Evolutionary conservation across 2,329 filamentous ascomycete genomes (phyloP), one percentile per base, ranked within the genome.

Genomic region (Cordyceps militaris): DNA sequence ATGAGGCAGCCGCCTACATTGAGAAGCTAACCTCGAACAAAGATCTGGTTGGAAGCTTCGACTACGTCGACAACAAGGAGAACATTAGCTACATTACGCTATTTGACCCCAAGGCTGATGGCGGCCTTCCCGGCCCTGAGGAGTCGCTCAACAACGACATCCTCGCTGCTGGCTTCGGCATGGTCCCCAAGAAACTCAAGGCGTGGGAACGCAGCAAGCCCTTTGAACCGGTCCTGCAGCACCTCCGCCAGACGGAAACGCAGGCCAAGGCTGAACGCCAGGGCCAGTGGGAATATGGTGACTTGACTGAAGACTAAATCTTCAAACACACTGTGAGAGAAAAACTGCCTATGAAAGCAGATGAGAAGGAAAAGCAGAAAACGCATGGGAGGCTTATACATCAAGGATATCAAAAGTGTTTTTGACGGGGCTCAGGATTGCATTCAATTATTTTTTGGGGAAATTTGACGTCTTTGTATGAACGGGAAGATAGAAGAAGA

Each of bases 261-360:
- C 79, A 87, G 71, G 93, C 93, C 4, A 96, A 95, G 82, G 78
- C 82, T 57, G 85, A 86, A 58, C 84, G 91, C 61, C 79, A 85
- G 63, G 94, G 94, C 44, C 94, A 96, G 82, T 99, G 93, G 92
- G 94, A 99, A 81, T 99, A 97, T 73, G 94, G 94, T 65, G 94
- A 97, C 71, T 80, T 96, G 68, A 96, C 91, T 14, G 92, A 96
- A 76, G 91, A 96, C 68, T 91, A 84, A 71, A 53, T 11, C 8
- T 11, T 9, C n/a, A 11, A 21, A 9, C 46, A 28, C 11, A 19
- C 8, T 10, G 23, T 6, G 11, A 28, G 26, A 32, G 3, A 23
- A 24, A 21, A 23, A 32, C 23, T 23, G 24, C n/a, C 13, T 30
- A 26, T 16, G 11, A 23, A 23, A 3, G 5, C n/a, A 38, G 7